phyloP scores from a whole-genome alignment of 1,284 basidiomycete genomes.

The Boletellus deceptivus region DNA sequence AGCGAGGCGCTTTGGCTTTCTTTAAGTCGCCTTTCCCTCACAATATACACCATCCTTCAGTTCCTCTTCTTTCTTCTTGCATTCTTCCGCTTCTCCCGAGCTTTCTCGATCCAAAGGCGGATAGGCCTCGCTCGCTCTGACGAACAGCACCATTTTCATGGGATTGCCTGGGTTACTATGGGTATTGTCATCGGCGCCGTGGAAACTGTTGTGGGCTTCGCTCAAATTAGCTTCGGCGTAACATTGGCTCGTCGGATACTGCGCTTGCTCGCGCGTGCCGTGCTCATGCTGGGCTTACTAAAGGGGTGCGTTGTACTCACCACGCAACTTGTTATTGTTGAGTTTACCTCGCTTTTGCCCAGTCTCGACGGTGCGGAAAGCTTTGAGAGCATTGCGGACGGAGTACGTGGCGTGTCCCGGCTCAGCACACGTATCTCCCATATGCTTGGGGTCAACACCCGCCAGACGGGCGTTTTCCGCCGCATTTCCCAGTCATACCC shows the following conservation, averaged over 20 bases:
- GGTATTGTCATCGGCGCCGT: constrained; percentile 60
- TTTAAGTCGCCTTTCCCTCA: constrained; percentile 58
- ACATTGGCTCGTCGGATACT: constrained; percentile 56
- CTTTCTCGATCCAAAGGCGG: constrained; percentile 48
- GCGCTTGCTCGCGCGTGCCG: constrained; percentile 50
- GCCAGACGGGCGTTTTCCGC: constrained; percentile 40
- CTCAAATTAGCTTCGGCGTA: constrained; percentile 48
- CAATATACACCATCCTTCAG: constrained; percentile 56
- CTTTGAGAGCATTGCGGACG: constrained; percentile 39
- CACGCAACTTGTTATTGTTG: neutral
- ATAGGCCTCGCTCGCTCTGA: constrained; percentile 47
- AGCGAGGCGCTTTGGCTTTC: constrained; percentile 49
- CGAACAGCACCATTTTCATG: constrained; percentile 52
- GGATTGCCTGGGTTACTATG: constrained; percentile 59
- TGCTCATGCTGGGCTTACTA: constrained; percentile 56
- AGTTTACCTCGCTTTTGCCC: neutral
- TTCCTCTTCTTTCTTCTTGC: constrained; percentile 53
- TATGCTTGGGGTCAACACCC: constrained; percentile 51
- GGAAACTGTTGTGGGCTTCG: constrained; percentile 67
- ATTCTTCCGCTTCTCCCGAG: constrained; percentile 54
- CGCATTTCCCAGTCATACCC: constrained; percentile 42
- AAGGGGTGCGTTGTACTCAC: constrained; percentile 52
- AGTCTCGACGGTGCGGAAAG: constrained; percentile 47
- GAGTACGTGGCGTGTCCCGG: constrained; percentile 29
- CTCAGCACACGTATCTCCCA: constrained; percentile 33